Evolutionary conservation across 305 asterid genomes (phyloP).

Genomic region (Nicotiana rustica): DNA sequence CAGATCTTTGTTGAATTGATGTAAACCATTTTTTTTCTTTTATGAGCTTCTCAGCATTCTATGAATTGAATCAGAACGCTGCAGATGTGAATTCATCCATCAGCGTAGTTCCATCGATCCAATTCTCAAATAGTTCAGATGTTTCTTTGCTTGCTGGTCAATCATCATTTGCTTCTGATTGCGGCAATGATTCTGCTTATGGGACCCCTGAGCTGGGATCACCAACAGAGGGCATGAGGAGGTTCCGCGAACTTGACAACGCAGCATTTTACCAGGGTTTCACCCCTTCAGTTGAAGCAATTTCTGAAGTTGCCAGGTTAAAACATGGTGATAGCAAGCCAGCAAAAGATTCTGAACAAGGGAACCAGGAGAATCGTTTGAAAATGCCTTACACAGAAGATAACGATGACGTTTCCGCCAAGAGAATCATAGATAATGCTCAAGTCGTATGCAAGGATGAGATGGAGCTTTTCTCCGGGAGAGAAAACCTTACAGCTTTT

Average conservation of each 20-base stretch:
- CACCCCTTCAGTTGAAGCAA: constrained; percentile 42
- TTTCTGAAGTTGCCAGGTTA: constrained; percentile 40
- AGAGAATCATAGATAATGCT: constrained; percentile 30
- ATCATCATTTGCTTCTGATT: constrained; percentile 46
- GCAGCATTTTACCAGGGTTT: constrained; percentile 40
- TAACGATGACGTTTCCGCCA: constrained; percentile 20
- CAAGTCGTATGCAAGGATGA: constrained; percentile 26
- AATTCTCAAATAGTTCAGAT: constrained; percentile 47
- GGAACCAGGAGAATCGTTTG: constrained; percentile 38
- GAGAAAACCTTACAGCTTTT: constrained; percentile 4
- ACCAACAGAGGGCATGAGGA: constrained; percentile 39
- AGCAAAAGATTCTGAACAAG: constrained; percentile 41
- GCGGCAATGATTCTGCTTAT: constrained; percentile 44
- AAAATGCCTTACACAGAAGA: constrained; percentile 34
- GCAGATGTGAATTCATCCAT: constrained; percentile 43
- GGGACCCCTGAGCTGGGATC: constrained; percentile 55
- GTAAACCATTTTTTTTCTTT: constrained; percentile 18
- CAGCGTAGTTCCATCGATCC: constrained; percentile 48
- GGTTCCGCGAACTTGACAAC: constrained; percentile 41
- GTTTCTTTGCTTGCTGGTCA: constrained; percentile 46
- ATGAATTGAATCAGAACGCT: constrained; percentile 50
- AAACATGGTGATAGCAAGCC: constrained; percentile 42
- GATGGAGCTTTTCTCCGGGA: constrained; percentile 35
- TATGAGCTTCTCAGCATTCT: constrained; percentile 57
- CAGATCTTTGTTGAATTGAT: constrained; percentile 28